Base-by-base conservation (phyloP, 2,329 filamentous ascomycete genomes). In the Claviceps lovelessii region DNA sequence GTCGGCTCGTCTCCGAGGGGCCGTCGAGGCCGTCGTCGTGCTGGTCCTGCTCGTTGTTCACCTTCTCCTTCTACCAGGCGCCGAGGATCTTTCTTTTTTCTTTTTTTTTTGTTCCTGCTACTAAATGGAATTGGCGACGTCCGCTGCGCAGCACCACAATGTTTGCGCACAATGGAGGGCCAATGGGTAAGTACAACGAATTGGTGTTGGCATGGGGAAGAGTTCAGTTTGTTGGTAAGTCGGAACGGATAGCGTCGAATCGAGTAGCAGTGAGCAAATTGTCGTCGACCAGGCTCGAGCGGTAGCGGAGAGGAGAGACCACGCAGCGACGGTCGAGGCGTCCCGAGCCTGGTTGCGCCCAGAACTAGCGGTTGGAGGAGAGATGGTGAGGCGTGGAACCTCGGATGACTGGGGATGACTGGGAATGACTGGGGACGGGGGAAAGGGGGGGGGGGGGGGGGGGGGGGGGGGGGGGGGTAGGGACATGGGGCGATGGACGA, bases 61-160 rank as follows among this genome's bases (percentile, higher is more conserved):
- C 19, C 19, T 19, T 42, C 31, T 19, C 35, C 31, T 37, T n/a
- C 49, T 19, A 35, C 51, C 55, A 53, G 56, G 49, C 29, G 45
- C 23, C 46, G 44, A 19, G 15, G 23, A 45, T 52, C 44, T 45
- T 23, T 23, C 0, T 23, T 23, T 23, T 23, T 23, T 23, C 3
- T 23, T 23, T 23, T 23, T 23, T 23, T 23, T 23, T 49, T 47
- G 47, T 44, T 28, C 41, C 52, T 55, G 54, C 57, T 41, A 57
- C 59, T 55, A 58, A 57, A 57, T 56, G 58, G 52, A 57, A 57
- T 59, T 61, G 61, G 68, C 62, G 63, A 64, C 64, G 62, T 59
- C 61, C 61, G 68, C 63, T 64, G 67, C 64, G 65, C 66, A 64
- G 62, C 66, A 64, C 63, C 63, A 65, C 62, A 69, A 60, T 64